Conservation (phyloP, 2,329 filamentous ascomycete genomes). For the Aspergillus sergii region DNA sequence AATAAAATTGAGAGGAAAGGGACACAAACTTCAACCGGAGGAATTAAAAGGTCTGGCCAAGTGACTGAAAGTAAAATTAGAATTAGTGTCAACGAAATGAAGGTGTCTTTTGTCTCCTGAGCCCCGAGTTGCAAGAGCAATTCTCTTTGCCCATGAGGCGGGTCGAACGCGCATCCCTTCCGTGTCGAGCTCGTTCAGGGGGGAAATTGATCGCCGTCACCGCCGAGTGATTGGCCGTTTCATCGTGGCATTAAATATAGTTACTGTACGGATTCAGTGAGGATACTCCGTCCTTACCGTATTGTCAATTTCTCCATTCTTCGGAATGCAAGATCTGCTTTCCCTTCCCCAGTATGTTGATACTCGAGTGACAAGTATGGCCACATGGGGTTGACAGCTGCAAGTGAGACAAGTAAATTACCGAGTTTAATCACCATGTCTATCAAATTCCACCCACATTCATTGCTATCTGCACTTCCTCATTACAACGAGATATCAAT, state of each 20-base stretch:
- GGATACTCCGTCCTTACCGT: background rate
- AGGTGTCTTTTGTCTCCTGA: background rate
- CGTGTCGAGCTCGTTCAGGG: slow-evolving; percentile 16
- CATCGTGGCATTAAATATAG: background rate
- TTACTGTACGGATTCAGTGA: background rate
- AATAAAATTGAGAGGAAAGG: slow-evolving; percentile 8
- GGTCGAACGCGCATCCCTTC: slow-evolving; percentile 18
- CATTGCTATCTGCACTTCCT: slow-evolving; percentile 1
- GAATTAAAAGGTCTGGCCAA: slow-evolving; percentile 8
- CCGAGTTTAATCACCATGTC: background rate
- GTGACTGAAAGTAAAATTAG: background rate
- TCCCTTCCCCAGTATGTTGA: too few species aligned
- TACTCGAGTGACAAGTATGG: too few species aligned
- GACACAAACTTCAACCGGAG: background rate
- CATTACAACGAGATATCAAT: background rate
- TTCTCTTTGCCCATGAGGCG: slow-evolving; percentile 1
- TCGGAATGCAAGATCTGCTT: background rate
- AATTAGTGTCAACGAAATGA: background rate
- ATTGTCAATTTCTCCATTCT: background rate
- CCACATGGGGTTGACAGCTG: background rate
- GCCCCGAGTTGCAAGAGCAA: background rate
- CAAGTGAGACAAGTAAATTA: background rate
- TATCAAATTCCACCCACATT: background rate
- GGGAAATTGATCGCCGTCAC: background rate
- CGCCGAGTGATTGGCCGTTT: background rate